These are phyloP conservation scores for Lactarius deliciosus DNA, from an alignment of 768 basidiomycete species.

Conservation along the genomic window DNA sequence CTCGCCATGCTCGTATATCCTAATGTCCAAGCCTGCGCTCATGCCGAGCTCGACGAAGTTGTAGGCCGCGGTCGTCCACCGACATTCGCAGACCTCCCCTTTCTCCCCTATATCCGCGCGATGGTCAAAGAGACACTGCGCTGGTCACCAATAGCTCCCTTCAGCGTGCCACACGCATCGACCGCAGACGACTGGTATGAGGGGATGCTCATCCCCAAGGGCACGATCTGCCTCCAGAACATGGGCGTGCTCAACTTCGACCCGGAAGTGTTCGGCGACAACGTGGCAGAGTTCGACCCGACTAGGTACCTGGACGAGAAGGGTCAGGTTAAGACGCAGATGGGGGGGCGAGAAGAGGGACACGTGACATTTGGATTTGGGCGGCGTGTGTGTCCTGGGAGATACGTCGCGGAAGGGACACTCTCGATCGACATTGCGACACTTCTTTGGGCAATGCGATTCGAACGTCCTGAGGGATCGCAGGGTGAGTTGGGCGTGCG, in stretches of 20 bases:
- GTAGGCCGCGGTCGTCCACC: slow-evolving; percentile 40
- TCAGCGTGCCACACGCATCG: slow-evolving; percentile 23
- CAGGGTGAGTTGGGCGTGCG: slow-evolving; percentile 7
- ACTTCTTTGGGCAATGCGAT: slow-evolving; percentile 32
- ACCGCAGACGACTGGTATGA: slow-evolving; percentile 20
- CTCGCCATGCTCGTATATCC: slow-evolving; percentile 43
- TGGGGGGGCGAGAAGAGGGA: slow-evolving; percentile 34
- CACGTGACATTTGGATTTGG: slow-evolving; percentile 35
- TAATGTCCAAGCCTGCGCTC: slow-evolving; percentile 39
- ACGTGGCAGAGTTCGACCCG: not conserved
- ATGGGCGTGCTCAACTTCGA: slow-evolving; percentile 1
- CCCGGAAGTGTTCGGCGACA: not conserved
- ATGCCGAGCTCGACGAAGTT: slow-evolving; percentile 44
- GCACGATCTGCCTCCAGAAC: slow-evolving; percentile 8
- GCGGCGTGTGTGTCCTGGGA: slow-evolving; percentile 37
- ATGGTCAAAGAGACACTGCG: slow-evolving; percentile 38
- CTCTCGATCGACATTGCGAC: slow-evolving; percentile 37
- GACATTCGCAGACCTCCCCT: slow-evolving; percentile 34
- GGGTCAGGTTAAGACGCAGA: not conserved
- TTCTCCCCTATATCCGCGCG: slow-evolving; percentile 41
- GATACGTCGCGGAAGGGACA: slow-evolving; percentile 35
- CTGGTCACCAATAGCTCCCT: slow-evolving; percentile 32
- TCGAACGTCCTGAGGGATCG: slow-evolving; percentile 18
- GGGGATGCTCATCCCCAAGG: slow-evolving; percentile 25
- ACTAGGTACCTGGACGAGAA: slow-evolving; percentile 7